These are phyloP conservation scores for Aspergillus hiratsukae DNA, from an alignment of 2,329 filamentous ascomycete species.

Conservation along the genomic window DNA sequence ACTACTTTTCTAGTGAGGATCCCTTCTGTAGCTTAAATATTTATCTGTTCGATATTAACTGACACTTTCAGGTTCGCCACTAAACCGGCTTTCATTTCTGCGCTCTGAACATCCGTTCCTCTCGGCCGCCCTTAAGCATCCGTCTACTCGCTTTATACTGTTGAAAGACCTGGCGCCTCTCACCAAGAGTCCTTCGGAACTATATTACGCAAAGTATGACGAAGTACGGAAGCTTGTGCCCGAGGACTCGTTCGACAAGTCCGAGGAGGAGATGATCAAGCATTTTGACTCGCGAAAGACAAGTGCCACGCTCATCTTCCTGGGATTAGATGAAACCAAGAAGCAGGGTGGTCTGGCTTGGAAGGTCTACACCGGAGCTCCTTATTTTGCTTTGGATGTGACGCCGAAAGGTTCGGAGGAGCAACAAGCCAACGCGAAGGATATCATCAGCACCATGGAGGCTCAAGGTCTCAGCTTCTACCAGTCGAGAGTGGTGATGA, in stretches of 20 bases:
- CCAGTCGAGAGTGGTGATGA: conserved; percentile 60
- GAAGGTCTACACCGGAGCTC: conserved; percentile 67
- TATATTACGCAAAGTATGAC: conserved; percentile 64
- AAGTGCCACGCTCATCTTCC: conserved; percentile 70
- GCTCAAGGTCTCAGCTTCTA: conserved; percentile 62
- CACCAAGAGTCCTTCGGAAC: conserved; percentile 53
- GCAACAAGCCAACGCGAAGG: conserved; percentile 52
- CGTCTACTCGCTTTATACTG: conserved; percentile 61
- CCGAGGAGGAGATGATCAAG: conserved; percentile 68
- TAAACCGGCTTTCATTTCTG: conserved; percentile 49
- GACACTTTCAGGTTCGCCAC: conserved; percentile 38
- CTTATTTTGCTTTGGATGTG: conserved; percentile 87
- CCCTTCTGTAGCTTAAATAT: neutral
- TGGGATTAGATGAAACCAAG: conserved; percentile 70
- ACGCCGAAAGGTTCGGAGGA: conserved; percentile 65
- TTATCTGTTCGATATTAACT: neutral
- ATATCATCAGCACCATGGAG: conserved; percentile 57
- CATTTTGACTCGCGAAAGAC: conserved; percentile 68
- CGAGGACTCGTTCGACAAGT: conserved; percentile 62
- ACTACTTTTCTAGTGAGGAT: conserved; percentile 48
- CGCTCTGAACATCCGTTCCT: conserved; percentile 46
- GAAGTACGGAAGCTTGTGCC: conserved; percentile 70
- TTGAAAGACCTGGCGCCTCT: conserved; percentile 76
- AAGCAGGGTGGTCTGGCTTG: conserved; percentile 38
- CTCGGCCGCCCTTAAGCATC: conserved; percentile 45